Conservation (phyloP, 2,329 filamentous ascomycete genomes). For the Pseudopithomyces chartarum region DNA sequence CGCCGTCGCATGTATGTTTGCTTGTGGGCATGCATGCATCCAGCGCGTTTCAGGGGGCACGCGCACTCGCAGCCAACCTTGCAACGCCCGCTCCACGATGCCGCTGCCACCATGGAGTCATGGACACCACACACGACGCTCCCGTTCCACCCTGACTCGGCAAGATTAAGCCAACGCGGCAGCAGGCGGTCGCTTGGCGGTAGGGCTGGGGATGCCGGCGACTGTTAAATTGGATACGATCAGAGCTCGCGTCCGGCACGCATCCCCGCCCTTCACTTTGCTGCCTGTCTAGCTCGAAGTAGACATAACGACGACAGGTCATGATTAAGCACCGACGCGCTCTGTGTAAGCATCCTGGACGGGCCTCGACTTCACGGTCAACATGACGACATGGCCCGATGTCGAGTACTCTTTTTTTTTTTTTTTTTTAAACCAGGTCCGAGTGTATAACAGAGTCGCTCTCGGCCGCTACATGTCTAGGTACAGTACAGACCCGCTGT, state of each 20-base stretch:
- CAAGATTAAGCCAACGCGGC: conserved; percentile 12
- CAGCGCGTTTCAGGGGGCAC: conserved; percentile 15
- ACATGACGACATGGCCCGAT: neutral
- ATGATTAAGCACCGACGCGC: conserved; percentile 10
- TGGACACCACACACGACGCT: too few relatives aligned
- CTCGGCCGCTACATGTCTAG: conserved; percentile 4
- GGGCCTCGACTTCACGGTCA: neutral
- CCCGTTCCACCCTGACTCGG: conserved; percentile 25
- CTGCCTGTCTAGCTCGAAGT: conserved; percentile 7
- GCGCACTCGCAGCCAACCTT: neutral
- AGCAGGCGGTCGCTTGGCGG: conserved; percentile 4
- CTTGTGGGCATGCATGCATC: too few relatives aligned
- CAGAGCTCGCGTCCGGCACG: conserved; percentile 5
- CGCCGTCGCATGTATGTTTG: too few relatives aligned
- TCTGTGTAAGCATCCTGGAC: conserved; percentile 8
- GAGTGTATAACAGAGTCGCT: neutral
- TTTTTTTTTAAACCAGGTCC: too few relatives aligned
- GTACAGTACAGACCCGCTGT: neutral
- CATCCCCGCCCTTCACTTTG: conserved; percentile 13
- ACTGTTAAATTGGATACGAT: conserved; percentile 8
- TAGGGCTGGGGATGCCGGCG: conserved; percentile 4
- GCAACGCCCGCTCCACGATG: neutral
- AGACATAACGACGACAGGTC: conserved; percentile 10
- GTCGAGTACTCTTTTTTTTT: neutral
- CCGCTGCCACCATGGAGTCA: conserved; percentile 16